A percentile compares a stretch with the other conserved stretches of the same genome.
These are phyloP conservation scores for Lepiota brunneoincarnata DNA, from an alignment of 768 basidiomycete genomes.

Conservation along the genomic window DNA sequence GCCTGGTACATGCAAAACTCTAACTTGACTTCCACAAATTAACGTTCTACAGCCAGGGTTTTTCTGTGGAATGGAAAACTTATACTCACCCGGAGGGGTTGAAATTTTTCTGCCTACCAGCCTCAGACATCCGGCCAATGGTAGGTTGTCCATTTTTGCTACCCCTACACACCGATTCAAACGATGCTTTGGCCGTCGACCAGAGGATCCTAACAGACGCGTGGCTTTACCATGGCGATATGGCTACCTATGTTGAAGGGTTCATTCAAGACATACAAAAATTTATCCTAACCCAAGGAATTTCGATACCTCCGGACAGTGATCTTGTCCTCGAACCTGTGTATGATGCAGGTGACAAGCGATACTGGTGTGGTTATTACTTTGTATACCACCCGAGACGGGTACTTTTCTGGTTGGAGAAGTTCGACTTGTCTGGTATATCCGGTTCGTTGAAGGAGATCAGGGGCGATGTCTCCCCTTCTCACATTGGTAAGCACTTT, in stretches of 20 bases:
- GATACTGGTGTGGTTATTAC: not conserved
- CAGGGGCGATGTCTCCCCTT: not conserved
- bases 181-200: too few relatives aligned
- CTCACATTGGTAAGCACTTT: not conserved
- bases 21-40: too few relatives aligned
- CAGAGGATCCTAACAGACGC: too few relatives aligned
- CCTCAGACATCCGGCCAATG: too few relatives aligned
- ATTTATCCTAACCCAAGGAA: not conserved
- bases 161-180: too few relatives aligned
- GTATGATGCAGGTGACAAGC: not conserved
- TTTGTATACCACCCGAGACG: conserved; percentile 1
- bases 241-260: not conserved
- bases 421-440: not conserved
- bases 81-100: too few relatives aligned
- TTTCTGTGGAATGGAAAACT: too few relatives aligned
- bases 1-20: too few relatives aligned
- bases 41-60: too few relatives aligned
- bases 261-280: not conserved
- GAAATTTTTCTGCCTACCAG: too few relatives aligned
- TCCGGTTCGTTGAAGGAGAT: not conserved
- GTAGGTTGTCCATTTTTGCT: too few relatives aligned
- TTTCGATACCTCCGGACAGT: not conserved
- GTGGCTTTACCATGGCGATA: too few relatives aligned
- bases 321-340: conserved; percentile 1
- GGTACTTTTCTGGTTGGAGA: conserved; percentile 4